phyloP scores from a whole-genome alignment of 257 asterid genomes.

The Rehmannia glutinosa region DNA sequence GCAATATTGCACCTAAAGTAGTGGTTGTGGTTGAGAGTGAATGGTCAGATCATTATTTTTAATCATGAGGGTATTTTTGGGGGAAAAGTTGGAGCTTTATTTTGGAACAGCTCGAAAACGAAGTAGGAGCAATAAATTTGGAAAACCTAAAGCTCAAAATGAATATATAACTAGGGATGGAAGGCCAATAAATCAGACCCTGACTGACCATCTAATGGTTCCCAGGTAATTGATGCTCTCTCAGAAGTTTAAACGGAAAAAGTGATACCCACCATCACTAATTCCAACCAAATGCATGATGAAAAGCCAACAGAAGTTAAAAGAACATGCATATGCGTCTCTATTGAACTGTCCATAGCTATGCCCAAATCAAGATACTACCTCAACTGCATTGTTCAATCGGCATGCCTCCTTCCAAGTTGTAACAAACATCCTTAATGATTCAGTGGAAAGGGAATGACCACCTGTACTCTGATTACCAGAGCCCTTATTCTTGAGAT shows the following conservation, averaged over 20 bases:
- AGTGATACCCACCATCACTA: neutral
- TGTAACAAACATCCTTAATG: slow-evolving; percentile 50
- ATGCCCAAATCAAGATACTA: slow-evolving; percentile 23
- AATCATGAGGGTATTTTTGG: neutral
- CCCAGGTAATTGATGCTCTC: neutral
- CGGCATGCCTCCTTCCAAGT: slow-evolving; percentile 88
- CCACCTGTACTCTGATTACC: slow-evolving; percentile 20
- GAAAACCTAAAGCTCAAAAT: neutral
- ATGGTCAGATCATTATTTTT: neutral
- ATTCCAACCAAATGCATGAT: neutral
- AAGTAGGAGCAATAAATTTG: neutral
- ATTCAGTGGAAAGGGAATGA: slow-evolving; percentile 38
- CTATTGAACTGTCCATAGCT: neutral
- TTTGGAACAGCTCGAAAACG: neutral
- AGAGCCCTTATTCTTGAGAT: slow-evolving; percentile 23
- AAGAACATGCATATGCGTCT: neutral
- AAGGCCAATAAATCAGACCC: neutral
- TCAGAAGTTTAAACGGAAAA: neutral
- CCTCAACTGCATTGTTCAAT: slow-evolving; percentile 54
- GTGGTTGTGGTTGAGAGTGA: neutral
- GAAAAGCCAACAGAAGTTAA: neutral
- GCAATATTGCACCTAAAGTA: neutral
- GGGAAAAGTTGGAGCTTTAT: neutral
- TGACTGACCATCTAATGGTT: slow-evolving; percentile 5
- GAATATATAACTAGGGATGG: slow-evolving; percentile 8